These are phyloP conservation scores for Suillus occidentalis DNA, from an alignment of 768 basidiomycete species.

Conservation along the genomic window DNA sequence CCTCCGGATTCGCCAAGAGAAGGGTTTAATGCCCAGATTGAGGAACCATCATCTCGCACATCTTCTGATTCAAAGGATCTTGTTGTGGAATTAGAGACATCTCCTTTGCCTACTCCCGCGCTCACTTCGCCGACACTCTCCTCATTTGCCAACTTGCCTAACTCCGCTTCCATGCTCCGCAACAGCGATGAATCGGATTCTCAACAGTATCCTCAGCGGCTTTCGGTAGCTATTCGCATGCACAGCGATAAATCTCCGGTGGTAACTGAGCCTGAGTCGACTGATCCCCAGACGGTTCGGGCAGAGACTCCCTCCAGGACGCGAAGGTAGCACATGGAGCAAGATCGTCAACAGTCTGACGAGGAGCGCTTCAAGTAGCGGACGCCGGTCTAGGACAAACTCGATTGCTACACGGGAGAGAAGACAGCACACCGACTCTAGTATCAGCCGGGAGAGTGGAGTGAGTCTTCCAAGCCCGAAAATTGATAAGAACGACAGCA, in stretches of 20 bases:
- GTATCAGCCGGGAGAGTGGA: conserved; percentile 74
- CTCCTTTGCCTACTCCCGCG: conserved; percentile 47
- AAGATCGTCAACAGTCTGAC: conserved; percentile 69
- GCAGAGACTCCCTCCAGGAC: conserved; percentile 53
- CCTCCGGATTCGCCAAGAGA: conserved; percentile 53
- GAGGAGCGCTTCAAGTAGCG: conserved; percentile 62
- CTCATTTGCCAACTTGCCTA: conserved; percentile 46
- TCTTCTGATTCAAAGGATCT: conserved; percentile 64
- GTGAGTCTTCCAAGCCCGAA: conserved; percentile 65
- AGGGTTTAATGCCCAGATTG: conserved; percentile 46
- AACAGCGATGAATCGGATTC: conserved; percentile 51
- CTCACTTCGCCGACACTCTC: conserved; percentile 50
- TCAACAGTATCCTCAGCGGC: conserved; percentile 58
- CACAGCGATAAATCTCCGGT: conserved; percentile 62
- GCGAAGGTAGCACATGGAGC: conserved; percentile 68
- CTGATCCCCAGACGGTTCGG: conserved; percentile 41
- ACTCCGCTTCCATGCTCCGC: conserved; percentile 38
- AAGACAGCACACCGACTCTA: conserved; percentile 70
- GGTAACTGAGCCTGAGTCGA: conserved; percentile 49
- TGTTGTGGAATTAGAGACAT: conserved; percentile 62
- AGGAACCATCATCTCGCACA: conserved; percentile 53
- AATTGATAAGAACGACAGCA: conserved; percentile 50
- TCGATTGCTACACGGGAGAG: conserved; percentile 68
- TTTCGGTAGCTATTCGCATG: conserved; percentile 62
- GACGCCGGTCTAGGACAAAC: conserved; percentile 78